phyloP scores from a whole-genome alignment of 768 basidiomycete genomes.

The Suillus hirtellus region DNA sequence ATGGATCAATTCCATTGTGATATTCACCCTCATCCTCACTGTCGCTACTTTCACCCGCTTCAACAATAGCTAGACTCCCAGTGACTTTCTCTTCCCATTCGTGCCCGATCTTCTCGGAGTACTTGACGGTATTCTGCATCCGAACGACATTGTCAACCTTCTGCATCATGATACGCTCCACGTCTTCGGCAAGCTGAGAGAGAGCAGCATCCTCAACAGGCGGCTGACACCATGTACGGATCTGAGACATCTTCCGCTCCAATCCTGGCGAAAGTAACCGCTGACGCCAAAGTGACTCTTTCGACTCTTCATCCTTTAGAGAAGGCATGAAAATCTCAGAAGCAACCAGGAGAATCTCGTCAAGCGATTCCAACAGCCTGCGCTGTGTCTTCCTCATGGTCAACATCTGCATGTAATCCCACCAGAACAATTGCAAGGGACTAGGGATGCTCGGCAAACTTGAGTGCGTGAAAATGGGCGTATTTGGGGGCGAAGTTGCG shows the following conservation, averaged over 20 bases:
- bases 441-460: constrained; percentile 70
- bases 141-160: constrained; percentile 95
- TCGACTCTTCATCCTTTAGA: constrained; percentile 79
- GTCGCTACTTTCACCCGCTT: constrained; percentile 56
- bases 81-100: constrained; percentile 95
- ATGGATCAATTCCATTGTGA: constrained; percentile 31
- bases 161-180: constrained; percentile 84
- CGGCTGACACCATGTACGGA: constrained; percentile 87
- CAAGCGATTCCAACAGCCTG: constrained; percentile 80
- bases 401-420: constrained; percentile 74
- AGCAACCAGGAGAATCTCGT: constrained; percentile 80
- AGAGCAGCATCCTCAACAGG: constrained; percentile 84
- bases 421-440: constrained; percentile 75
- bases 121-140: constrained; percentile 95
- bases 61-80: constrained; percentile 55
- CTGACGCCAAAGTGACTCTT: constrained; percentile 91
- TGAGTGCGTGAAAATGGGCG: constrained; percentile 72
- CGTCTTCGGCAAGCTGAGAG: constrained; percentile 79
- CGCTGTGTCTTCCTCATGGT: constrained; percentile 82
- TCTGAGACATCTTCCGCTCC: constrained; percentile 80
- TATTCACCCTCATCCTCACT: constrained; percentile 41
- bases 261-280: constrained; percentile 86
- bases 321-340: constrained; percentile 83
- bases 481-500: constrained; percentile 27
- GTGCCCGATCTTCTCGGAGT: constrained; percentile 86